These are phyloP conservation scores for Sporothrix schenckii DNA, from an alignment of 2,329 filamentous ascomycete genomes.

Conservation along the genomic window DNA sequence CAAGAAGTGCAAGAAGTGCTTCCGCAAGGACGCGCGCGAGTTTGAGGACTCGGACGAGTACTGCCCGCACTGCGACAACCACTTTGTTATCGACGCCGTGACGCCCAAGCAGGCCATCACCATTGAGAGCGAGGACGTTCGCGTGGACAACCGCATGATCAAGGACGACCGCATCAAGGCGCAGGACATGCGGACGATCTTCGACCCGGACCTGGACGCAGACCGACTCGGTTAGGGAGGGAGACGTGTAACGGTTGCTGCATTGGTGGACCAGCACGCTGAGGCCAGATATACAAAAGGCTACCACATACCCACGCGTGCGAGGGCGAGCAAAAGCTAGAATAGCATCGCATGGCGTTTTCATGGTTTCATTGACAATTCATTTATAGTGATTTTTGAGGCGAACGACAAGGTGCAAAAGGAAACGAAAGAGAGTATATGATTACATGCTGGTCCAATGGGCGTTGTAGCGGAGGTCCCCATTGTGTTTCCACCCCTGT, in stretches of 20 bases:
- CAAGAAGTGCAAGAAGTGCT: constrained; percentile 99
- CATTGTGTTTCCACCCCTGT: neutral
- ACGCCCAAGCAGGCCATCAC: constrained; percentile 81
- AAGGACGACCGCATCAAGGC: constrained; percentile 79
- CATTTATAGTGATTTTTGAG: neutral
- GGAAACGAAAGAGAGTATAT: constrained; percentile 21
- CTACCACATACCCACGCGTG: constrained; percentile 11
- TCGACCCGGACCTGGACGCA: constrained; percentile 73
- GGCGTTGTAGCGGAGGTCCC: neutral
- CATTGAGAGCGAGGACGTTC: constrained; percentile 87
- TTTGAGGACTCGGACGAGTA: constrained; percentile 98
- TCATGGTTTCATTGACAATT: neutral
- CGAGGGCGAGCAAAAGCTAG: constrained; percentile 7
- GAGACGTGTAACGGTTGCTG: neutral
- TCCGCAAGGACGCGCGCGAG: constrained; percentile 88
- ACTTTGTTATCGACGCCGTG: constrained; percentile 89
- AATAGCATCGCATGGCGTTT: constrained; percentile 17
- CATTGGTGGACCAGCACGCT: neutral
- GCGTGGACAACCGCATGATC: constrained; percentile 86
- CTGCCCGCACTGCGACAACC: constrained; percentile 98
- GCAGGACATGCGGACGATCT: constrained; percentile 65
- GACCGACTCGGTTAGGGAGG: constrained; percentile 69
- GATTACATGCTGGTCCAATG: constrained; percentile 23
- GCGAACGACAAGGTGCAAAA: neutral
- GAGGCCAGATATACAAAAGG: neutral